Base-by-base conservation (phyloP, 306 rosid species). In the Acacia acuminata region DNA sequence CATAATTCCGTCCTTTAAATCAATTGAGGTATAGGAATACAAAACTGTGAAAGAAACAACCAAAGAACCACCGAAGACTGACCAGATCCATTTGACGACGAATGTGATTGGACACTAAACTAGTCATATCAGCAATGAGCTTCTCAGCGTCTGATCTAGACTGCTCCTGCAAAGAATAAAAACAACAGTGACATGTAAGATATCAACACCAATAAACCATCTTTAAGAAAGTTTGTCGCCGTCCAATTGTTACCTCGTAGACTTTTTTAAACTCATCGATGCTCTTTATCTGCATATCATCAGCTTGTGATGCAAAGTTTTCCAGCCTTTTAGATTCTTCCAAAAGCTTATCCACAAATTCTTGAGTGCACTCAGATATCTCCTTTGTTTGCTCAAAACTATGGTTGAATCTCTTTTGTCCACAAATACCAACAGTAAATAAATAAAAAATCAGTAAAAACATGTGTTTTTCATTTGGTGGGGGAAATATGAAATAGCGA, bases 11-110 rank as follows among this genome's bases (percentile, higher is more conserved):
- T 76, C 13, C 43, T 2, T 1, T 51, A 60, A 53, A 40, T 36
- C 71, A 63, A 64, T 13, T 78, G 78, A 22, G 25, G 24, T 75
- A 24, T 27, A 75, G 25, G 42, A 50, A 69, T 9, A 44, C 10
- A 24, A 12, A 61, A 10, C 27, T 42, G 0, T 12, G 48, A 34
- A 27, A 55, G 4, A 9, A 7, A 45, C 3, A 17, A 48, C 25
- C 63, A 67, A 70, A 56, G 19, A 63, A 47, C 42, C 51, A 53
- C 44, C 27, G n/a, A 82, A 80, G 75, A 78, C 90, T 64, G 1
- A 96, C 99, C 92, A 96, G 85, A 86, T 96, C 91, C 79, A 85
- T 90, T 83, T 94, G 98, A 55, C 94, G 97, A 53, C 83, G 89
- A 42, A 92, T 90, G 87, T 90, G 97, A 82, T 50, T 63, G 3